phyloP scores from a whole-genome alignment of 768 basidiomycete genomes.

The Scleroderma bovista region DNA sequence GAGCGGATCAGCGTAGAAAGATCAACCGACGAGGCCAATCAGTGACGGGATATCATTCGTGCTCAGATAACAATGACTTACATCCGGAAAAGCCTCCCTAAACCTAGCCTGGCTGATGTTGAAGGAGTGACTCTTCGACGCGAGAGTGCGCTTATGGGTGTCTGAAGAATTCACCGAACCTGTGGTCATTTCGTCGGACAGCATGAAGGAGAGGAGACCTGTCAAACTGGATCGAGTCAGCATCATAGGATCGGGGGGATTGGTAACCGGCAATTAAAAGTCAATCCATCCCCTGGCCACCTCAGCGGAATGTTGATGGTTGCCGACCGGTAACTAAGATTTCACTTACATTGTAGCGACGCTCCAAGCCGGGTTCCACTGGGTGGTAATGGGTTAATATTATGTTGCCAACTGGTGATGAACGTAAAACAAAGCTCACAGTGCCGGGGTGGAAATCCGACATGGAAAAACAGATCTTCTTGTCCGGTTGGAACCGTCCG shows the following conservation, averaged over 20 bases:
- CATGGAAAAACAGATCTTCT: constrained; percentile 98
- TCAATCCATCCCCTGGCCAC: constrained; percentile 5
- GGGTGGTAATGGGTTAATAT: constrained; percentile 5
- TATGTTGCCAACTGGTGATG: not conserved
- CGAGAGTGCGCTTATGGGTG: constrained; percentile 71
- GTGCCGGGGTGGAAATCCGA: constrained; percentile 91
- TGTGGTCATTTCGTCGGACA: constrained; percentile 94
- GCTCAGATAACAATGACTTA: constrained; percentile 34
- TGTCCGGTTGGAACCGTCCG: constrained; percentile 85
- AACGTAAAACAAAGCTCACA: constrained; percentile 41
- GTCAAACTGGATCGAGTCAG: constrained; percentile 57
- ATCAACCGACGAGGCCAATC: constrained; percentile 11
- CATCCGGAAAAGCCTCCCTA: constrained; percentile 84
- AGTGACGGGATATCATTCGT: constrained; percentile 16
- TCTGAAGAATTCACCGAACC: constrained; percentile 82
- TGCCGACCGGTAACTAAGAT: constrained; percentile 1
- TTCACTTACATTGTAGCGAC: constrained; percentile 83
- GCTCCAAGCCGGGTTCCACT: constrained; percentile 98
- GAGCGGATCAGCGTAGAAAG: constrained; percentile 16
- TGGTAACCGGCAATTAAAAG: not conserved
- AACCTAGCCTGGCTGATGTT: constrained; percentile 79
- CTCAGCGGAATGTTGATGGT: not conserved
- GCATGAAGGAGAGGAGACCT: constrained; percentile 91
- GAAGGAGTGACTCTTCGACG: constrained; percentile 77
- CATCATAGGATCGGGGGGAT: not conserved